Conservation (phyloP, 1,139 yeast genomes). For the Pneumocystis oryctolagi region DNA sequence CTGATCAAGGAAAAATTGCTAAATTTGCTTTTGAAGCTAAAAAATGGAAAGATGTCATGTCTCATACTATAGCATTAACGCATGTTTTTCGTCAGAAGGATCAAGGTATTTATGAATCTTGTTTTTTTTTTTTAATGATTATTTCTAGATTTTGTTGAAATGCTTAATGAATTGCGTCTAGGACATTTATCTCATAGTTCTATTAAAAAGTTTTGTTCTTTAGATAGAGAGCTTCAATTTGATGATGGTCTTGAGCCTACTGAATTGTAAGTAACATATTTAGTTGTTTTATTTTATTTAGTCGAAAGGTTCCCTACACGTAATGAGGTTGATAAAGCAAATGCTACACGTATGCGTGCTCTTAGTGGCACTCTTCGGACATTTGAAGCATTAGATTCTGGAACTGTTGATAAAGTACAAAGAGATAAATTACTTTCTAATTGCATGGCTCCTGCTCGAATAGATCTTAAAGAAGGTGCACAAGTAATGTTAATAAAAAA, state of each 20-base stretch:
- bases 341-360: constrained; percentile 37
- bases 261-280: constrained; percentile 30
- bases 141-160: constrained; percentile 41
- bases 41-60: constrained; percentile 55
- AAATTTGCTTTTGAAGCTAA: constrained; percentile 64
- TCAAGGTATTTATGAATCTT: constrained; percentile 29
- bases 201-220: constrained; percentile 36
- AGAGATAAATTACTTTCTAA: constrained; percentile 33
- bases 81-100: constrained; percentile 89
- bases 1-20: constrained; percentile 26
- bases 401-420: constrained; percentile 31
- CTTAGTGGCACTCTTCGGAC: constrained; percentile 36
- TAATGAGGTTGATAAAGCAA: constrained; percentile 69
- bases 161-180: constrained; percentile 75
- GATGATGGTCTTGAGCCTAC: constrained; percentile 74
- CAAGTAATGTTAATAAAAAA: constrained; percentile 96
- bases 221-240: constrained; percentile 41
- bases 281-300: background rate
- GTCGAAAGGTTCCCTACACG: constrained; percentile 50
- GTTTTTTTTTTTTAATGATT: background rate
- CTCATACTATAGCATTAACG: constrained; percentile 50
- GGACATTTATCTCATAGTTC: constrained; percentile 51
- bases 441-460: constrained; percentile 52
- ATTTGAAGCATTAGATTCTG: constrained; percentile 51
- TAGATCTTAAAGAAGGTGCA: constrained; percentile 62